A percentile compares a stretch with the other conserved stretches of the same genome.
phyloP scores from a whole-genome alignment of 2,329 filamentous ascomycete genomes.

The Phoma sp. region DNA sequence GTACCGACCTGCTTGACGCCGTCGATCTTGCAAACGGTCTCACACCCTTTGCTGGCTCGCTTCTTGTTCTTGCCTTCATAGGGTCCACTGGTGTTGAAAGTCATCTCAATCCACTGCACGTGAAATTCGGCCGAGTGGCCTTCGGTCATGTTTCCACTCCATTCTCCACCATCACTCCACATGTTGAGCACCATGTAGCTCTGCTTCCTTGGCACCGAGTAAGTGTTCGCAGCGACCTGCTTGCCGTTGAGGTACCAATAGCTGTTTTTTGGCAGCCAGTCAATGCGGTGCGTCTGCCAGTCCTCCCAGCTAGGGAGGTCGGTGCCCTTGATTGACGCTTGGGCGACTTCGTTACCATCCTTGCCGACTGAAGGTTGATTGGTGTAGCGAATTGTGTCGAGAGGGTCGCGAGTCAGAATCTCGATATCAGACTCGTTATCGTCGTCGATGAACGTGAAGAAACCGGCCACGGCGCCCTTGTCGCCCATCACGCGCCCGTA shows the following conservation, averaged over 20 bases:
- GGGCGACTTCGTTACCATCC: slow-evolving; percentile 53
- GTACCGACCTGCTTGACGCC: slow-evolving; percentile 42
- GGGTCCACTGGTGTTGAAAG: slow-evolving; percentile 55
- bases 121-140: slow-evolving; percentile 61
- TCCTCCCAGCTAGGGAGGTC: slow-evolving; percentile 59
- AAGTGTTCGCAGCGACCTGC: slow-evolving; percentile 59
- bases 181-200: slow-evolving; percentile 64
- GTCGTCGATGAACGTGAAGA: slow-evolving; percentile 62
- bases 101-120: slow-evolving; percentile 68
- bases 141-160: slow-evolving; percentile 65
- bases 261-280: slow-evolving; percentile 62
- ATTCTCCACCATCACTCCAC: slow-evolving; percentile 66
- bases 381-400: slow-evolving; percentile 59
- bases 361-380: slow-evolving; percentile 64
- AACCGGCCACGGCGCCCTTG: slow-evolving; percentile 57
- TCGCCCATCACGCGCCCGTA: slow-evolving; percentile 54
- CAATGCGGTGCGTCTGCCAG: slow-evolving; percentile 66
- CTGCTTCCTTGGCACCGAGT: slow-evolving; percentile 62
- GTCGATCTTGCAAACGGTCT: slow-evolving; percentile 48
- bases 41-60: slow-evolving; percentile 34
- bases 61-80: slow-evolving; percentile 35
- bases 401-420: slow-evolving; percentile 57
- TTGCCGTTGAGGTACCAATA: slow-evolving; percentile 64
- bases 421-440: slow-evolving; percentile 61
- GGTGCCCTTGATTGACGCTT: slow-evolving; percentile 58